These are phyloP conservation scores for Microthlaspi erraticum DNA, from an alignment of 345 rosid genomes.

Conservation along the genomic window DNA sequence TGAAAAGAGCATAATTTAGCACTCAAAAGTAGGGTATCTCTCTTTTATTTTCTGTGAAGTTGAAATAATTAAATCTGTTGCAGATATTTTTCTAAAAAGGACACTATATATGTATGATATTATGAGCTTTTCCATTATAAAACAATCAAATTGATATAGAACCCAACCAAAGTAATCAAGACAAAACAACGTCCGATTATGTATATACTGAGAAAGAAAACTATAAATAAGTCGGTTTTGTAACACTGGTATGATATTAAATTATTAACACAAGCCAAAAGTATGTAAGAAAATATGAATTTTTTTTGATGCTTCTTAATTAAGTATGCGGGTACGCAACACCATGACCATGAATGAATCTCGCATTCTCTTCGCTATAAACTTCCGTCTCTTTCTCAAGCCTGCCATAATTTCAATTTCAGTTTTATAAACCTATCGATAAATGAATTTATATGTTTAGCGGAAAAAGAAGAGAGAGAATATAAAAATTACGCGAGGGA, in stretches of 20 bases:
- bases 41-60: too few species aligned
- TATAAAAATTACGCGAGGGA: conserved; percentile 56
- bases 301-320: not conserved
- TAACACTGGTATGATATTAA: too few species aligned
- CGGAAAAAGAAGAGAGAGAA: not conserved
- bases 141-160: too few species aligned
- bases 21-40: too few species aligned
- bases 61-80: too few species aligned
- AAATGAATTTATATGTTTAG: not conserved
- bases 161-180: conserved; percentile 9
- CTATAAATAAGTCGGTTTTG: not conserved
- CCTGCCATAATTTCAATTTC: conserved; percentile 44
- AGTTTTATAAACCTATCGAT: not conserved
- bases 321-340: conserved; percentile 60
- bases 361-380: conserved; percentile 83
- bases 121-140: too few species aligned
- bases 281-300: not conserved
- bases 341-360: conserved; percentile 91
- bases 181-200: conserved; percentile 15
- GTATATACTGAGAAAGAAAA: conserved; percentile 10
- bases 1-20: not conserved
- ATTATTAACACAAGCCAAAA: too few species aligned
- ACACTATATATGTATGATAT: too few species aligned
- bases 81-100: too few species aligned
- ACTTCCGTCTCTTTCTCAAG: conserved; percentile 83